phyloP scores from a whole-genome alignment of 352 stramenopile species.

The Plasmopara muralis region DNA sequence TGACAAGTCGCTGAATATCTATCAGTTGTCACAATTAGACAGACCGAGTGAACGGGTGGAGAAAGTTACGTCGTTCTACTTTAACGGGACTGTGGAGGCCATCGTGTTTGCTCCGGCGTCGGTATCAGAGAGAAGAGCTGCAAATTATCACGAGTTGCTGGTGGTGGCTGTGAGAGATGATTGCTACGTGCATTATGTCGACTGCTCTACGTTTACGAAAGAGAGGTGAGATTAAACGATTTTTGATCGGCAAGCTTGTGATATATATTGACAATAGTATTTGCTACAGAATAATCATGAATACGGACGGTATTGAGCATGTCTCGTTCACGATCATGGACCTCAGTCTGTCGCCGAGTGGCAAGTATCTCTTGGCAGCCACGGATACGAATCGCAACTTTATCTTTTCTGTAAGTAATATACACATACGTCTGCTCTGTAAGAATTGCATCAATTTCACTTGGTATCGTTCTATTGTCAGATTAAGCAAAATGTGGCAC shows the following conservation, averaged over 20 bases:
- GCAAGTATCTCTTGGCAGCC: slow-evolving; percentile 72
- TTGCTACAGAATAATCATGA: slow-evolving; percentile 74
- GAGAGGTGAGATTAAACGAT: slow-evolving; percentile 37
- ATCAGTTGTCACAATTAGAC: slow-evolving; percentile 32
- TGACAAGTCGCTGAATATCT: slow-evolving; percentile 72
- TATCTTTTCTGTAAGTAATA: slow-evolving; percentile 50
- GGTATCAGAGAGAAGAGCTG: neutral
- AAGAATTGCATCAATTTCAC: neutral
- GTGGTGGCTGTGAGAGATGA: slow-evolving; percentile 68
- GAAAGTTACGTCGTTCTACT: slow-evolving; percentile 82
- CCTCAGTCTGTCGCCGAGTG: slow-evolving; percentile 56
- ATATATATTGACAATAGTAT: neutral
- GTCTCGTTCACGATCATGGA: slow-evolving; percentile 87
- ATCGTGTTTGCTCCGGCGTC: slow-evolving; percentile 46
- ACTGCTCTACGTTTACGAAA: slow-evolving; percentile 75
- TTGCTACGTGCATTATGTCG: slow-evolving; percentile 81
- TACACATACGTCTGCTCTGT: neutral
- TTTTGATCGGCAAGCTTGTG: slow-evolving; percentile 1
- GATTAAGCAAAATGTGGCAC: slow-evolving; percentile 54
- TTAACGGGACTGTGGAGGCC: slow-evolving; percentile 73
- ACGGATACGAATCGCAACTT: slow-evolving; percentile 82
- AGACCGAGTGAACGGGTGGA: slow-evolving; percentile 20
- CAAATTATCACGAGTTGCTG: slow-evolving; percentile 34
- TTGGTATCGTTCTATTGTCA: slow-evolving; percentile 15
- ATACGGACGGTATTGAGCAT: slow-evolving; percentile 78